Evolutionary conservation across 495 filamentous ascomycete species (phyloP), one percentile per base, ranked within the genome.

Genomic region (Hypoxylon fuscum): DNA sequence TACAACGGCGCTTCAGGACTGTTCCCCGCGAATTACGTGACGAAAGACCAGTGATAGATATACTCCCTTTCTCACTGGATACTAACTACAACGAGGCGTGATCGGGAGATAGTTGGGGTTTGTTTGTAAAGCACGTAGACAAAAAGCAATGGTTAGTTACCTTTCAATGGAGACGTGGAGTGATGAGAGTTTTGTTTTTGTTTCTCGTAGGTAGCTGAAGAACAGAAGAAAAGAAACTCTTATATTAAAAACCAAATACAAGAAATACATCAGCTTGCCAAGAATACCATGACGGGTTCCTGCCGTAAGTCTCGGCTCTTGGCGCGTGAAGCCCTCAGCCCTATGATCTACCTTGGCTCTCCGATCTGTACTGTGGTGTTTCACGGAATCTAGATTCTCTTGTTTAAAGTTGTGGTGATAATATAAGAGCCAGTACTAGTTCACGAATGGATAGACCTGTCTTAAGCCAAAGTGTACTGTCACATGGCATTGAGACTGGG

Each of bases 11-110:
- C 86, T 55, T 84, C 82, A 5, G 95, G 95, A 20, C 81, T 98
- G n/a, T 99, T 99, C 83, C 90, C 90, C n/a, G 86, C 89, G 61
- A 92, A 91, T 70, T 93, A 93, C 71, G 89, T 92, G 40, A 76
- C 88, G 68, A 77, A 91, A 58, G 81, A 88, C 61, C 73, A 84
- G 51, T 88, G 74, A 74, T 45, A 38, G 2, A 41, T 2, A 21
- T 41, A 23, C n/a, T 45, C 29, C 25, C 12, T 50, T 48, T 29
- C 3, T 40, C 34, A 46, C 17, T n/a, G n/a, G n/a, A 15, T 18
- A 45, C 35, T 40, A 45, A 7, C 40, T 29, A 55, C 32, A 45
- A 46, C 29, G 29, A 50, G 10, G 25, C 17, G 31, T 47, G 43
- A 34, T 25, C 40, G 37, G 42, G 25, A 35, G 25, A 8, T 32